Evolutionary conservation across 768 basidiomycete genomes (phyloP).

Genomic region (Floccularia luteovirens): DNA sequence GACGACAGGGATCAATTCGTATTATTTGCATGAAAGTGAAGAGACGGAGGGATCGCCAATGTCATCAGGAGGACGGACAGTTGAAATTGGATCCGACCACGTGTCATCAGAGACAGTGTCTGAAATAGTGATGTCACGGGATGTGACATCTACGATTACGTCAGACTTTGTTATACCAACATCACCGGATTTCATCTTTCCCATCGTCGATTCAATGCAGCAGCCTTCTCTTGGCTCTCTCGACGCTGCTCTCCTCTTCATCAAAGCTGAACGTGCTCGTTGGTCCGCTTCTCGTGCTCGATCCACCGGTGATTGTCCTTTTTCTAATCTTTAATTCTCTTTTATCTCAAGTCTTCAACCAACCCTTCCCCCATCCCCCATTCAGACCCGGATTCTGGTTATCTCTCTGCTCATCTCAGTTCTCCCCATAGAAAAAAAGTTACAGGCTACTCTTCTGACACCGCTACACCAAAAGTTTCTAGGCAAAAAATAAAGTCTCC

Average conservation of each 20-base stretch:
- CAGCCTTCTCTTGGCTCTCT: slow-evolving; percentile 68
- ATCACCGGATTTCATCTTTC: not conserved
- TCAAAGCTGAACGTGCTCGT: slow-evolving; percentile 62
- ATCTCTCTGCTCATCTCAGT: not conserved
- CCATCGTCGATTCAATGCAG: slow-evolving; percentile 5
- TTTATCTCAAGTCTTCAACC: not conserved
- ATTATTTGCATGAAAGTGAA: not conserved
- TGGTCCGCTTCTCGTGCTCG: slow-evolving; percentile 38
- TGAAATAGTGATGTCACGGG: not conserved
- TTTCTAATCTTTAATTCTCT: not conserved
- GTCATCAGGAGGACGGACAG: slow-evolving; percentile 22
- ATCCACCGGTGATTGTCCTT: not conserved
- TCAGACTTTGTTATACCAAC: not conserved
- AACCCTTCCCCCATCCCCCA: not conserved
- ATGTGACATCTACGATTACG: not conserved
- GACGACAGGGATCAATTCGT: not conserved
- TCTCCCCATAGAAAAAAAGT: too few species aligned
- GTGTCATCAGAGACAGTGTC: slow-evolving; percentile 14
- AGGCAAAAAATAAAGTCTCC: too few species aligned
- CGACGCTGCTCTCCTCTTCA: slow-evolving; percentile 67
- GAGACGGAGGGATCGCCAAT: not conserved
- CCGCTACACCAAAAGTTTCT: too few species aligned
- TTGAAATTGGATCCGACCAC: slow-evolving; percentile 25
- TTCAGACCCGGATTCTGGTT: not conserved
- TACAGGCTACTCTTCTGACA: too few species aligned